Base-by-base conservation (phyloP, 768 basidiomycete species). In the Rhizopogon vesiculosus region DNA sequence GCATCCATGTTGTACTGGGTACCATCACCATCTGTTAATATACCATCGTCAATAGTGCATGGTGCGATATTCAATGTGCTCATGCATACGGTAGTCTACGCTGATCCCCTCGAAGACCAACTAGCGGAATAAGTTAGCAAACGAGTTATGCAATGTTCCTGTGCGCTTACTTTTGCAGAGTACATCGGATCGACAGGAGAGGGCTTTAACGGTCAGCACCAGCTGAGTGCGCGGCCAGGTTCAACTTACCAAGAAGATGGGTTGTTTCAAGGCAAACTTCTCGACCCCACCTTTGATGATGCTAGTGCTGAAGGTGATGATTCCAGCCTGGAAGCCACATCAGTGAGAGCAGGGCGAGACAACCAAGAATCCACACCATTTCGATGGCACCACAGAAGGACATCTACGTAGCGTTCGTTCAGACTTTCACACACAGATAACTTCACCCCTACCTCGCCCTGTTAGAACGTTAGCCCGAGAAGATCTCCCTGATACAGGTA, bases 341-440 rank as follows among this genome's bases (percentile, higher is more conserved):
- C 5, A 42, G 49, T 16, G 5, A 28, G 41, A 18, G 3, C 6
- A 25, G 42, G 13, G 31, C 7, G 3, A 54, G 7, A 12, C 2
- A 18, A 43, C 15, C 45, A 18, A 16, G 18, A 43, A 16, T 29
- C 2, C n/a, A 16, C 9, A 81, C 83, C 86, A 89, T 89, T 65
- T 89, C 87, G 53, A 89, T 89, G 3, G 87, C 87, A 29, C 87
- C 87, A 42, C 86, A 89, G 73, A 89, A 89, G 0, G 85, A 80
- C 58, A 88, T 75, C 82, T 86, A 45, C 19, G 19, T 42, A 22
- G 45, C 0, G 25, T 51, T 46, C 45, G 22, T 18, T 39, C 7
- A 25, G 10, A 40, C 28, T 2, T 8, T 4, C 1, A 13, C 25
- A 1, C 16, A 16, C 33, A 29, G 10, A 45, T 43, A 44, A 33